Evolutionary conservation across 2,329 filamentous ascomycete species (phyloP).

Genomic region (Celoporthe dispersa): DNA sequence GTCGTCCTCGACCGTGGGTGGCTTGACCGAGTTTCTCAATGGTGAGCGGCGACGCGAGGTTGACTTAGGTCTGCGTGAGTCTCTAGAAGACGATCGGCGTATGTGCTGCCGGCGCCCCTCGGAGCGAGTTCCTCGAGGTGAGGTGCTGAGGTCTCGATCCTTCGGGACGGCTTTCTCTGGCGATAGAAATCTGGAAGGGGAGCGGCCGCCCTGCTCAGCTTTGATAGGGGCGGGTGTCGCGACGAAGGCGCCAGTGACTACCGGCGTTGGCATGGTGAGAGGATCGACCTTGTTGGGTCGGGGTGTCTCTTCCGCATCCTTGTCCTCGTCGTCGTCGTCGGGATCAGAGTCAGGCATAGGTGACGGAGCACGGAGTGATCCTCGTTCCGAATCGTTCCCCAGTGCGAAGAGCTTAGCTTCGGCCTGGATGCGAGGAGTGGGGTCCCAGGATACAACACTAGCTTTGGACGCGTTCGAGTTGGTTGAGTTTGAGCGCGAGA

Average conservation of each 20-base stretch:
- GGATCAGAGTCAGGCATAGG: constrained; percentile 39
- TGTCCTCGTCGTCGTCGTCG: constrained; percentile 30
- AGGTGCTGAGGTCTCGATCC: constrained; percentile 21
- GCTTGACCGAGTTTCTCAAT: constrained; percentile 58
- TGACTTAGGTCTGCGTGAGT: constrained; percentile 44
- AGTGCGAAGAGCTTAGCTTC: constrained; percentile 62
- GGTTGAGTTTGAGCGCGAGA: constrained; percentile 26
- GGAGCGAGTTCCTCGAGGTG: constrained; percentile 24
- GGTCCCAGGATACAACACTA: constrained; percentile 43
- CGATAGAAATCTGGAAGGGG: constrained; percentile 14
- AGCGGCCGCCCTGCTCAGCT: constrained; percentile 39
- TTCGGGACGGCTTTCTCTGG: constrained; percentile 4
- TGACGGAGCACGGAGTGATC: constrained; percentile 57
- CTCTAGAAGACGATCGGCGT: constrained; percentile 36
- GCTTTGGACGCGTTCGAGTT: constrained; percentile 25
- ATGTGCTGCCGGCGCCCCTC: constrained; percentile 30
- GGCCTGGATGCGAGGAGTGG: constrained; percentile 59
- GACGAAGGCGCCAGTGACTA: constrained; percentile 59
- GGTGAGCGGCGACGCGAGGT: constrained; percentile 50
- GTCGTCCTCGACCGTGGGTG: constrained; percentile 60
- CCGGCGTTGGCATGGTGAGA: constrained; percentile 56
- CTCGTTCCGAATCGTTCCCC: constrained; percentile 60
- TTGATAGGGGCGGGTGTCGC: constrained; percentile 58
- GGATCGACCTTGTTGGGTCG: constrained; percentile 50
- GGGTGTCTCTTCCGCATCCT: constrained; percentile 51